Evolutionary conservation across 1,284 basidiomycete species (phyloP), one percentile per base, ranked within the genome.

Genomic region (Coniferiporia weirii): DNA sequence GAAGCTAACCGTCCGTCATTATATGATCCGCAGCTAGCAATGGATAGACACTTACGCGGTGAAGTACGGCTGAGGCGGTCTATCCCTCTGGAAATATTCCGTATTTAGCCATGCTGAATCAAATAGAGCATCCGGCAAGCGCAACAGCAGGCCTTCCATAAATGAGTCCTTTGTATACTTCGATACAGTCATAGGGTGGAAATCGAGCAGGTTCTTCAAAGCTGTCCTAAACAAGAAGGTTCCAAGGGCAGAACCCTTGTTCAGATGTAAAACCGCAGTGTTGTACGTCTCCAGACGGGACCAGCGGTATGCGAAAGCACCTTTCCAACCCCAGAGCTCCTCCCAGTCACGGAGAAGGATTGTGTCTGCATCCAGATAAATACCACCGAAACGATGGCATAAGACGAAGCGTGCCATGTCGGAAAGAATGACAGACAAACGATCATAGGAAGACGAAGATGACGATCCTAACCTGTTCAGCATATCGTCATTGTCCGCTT

Each of bases 341-440:
- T 93, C 91, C 92, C 92, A 95, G 68, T 95, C 92, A n/a, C 92
- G 83, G 12, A 95, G 72, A 65, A 95, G 83, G 57, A 95, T 80
- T 4, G 89, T 93, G 70, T 94, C 92, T 15, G 91, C 90, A 67
- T 95, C 91, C 53, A 95, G 81, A 68, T 94, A 95, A 48, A 89
- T 87, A 10, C 91, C 91, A 44, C 92, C 91, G 66, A 85, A 94
- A 47, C 90, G 85, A 72, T 94, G 88, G 59, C 89, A 91, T 10
- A 94, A 75, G 56, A 93, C 83, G 68, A 94, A 94, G 17, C 91
- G 83, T 3, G 89, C 91, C 85, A 94, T 89, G 69, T 95, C 91
- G 12, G 90, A 92, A 6, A 94, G 74, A 64, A 93, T 89, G 62
- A 92, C 89, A 0, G 89, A 89, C 32, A 93, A 73, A 44, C 86